These are phyloP conservation scores for Nitzschia inconspicua DNA, from an alignment of 108 stramenopile species.

Conservation along the genomic window DNA sequence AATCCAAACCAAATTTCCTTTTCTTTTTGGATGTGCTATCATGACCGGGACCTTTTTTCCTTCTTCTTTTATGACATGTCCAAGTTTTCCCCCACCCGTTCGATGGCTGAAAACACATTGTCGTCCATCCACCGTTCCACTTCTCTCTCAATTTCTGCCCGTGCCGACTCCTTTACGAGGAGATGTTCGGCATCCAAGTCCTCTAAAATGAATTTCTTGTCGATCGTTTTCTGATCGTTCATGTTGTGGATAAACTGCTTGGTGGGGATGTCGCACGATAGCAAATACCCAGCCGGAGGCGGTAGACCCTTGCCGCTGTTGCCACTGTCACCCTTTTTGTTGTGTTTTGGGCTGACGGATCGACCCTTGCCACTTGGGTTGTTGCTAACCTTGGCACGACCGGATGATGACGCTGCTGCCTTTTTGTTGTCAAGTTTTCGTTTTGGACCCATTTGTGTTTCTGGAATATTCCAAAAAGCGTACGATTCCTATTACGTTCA, in stretches of 20 bases:
- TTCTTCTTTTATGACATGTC: constrained; percentile 51
- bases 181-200: constrained; percentile 84
- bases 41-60: too few relatives aligned
- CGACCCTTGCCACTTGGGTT: too few relatives aligned
- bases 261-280: constrained; percentile 79
- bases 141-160: constrained; percentile 68
- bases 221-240: constrained; percentile 60
- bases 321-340: too few relatives aligned
- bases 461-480: too few relatives aligned
- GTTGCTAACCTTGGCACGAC: too few relatives aligned
- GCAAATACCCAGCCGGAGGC: constrained; percentile 66
- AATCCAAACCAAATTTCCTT: too few relatives aligned
- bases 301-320: constrained; percentile 12
- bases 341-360: too few relatives aligned
- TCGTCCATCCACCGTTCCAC: constrained; percentile 81
- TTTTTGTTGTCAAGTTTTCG: too few relatives aligned
- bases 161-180: constrained; percentile 57
- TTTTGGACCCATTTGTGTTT: too few relatives aligned
- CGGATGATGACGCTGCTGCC: too few relatives aligned
- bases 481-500: too few relatives aligned
- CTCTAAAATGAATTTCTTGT: constrained; percentile 82
- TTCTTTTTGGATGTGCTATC: too few relatives aligned
- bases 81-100: constrained; percentile 61
- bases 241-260: constrained; percentile 76
- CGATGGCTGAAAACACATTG: constrained; percentile 55